These are phyloP conservation scores for Paramarasmius palmivorus DNA, from an alignment of 1,284 basidiomycete species.

Conservation along the genomic window DNA sequence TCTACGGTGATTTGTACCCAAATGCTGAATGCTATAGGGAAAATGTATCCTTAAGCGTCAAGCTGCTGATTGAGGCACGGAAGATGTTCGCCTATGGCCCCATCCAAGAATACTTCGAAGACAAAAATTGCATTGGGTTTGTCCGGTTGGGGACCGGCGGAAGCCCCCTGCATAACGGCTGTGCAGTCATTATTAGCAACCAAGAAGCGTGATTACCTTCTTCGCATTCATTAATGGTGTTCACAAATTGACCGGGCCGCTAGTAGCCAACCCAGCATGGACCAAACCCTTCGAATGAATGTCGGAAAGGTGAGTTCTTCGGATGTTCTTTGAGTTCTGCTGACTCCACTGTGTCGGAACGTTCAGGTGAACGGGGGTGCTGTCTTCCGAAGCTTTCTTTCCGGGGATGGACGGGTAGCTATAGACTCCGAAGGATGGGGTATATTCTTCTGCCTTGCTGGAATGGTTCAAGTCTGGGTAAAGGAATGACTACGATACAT, in stretches of 20 bases:
- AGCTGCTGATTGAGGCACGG: constrained; percentile 56
- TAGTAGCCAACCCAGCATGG: constrained; percentile 23
- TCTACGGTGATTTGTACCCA: constrained; percentile 88
- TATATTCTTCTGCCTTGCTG: constrained; percentile 53
- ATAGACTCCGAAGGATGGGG: constrained; percentile 59
- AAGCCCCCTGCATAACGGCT: constrained; percentile 47
- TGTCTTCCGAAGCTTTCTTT: constrained; percentile 40
- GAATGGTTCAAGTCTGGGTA: constrained; percentile 61
- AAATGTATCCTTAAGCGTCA: constrained; percentile 49
- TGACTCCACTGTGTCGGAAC: neutral
- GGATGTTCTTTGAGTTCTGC: neutral
- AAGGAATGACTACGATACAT: constrained; percentile 4
- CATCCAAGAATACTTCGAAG: constrained; percentile 57
- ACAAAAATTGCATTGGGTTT: constrained; percentile 72
- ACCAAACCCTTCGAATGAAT: constrained; percentile 60
- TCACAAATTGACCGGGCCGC: neutral
- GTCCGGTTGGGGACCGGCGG: constrained; percentile 66
- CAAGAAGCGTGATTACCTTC: constrained; percentile 35
- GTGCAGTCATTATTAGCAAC: constrained; percentile 72
- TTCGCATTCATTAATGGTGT: neutral
- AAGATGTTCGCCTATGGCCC: constrained; percentile 65
- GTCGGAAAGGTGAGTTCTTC: constrained; percentile 52
- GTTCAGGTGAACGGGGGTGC: constrained; percentile 4
- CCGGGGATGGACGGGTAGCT: constrained; percentile 38
- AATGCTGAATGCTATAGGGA: constrained; percentile 66